Evolutionary conservation across 2,329 filamentous ascomycete species (phyloP), one percentile per base, ranked within the genome.

Genomic region (Pseudopithomyces maydicus): DNA sequence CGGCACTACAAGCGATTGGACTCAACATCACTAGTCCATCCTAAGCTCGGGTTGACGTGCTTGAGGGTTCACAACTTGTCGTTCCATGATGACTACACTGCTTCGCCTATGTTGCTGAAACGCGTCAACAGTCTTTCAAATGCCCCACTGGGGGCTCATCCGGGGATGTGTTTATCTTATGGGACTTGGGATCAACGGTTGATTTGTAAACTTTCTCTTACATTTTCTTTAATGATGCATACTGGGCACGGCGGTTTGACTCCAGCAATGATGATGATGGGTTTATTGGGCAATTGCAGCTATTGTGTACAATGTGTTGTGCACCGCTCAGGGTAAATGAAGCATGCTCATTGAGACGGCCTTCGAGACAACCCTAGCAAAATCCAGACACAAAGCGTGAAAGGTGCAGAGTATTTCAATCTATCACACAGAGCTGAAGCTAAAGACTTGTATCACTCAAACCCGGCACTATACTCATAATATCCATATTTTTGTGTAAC

Each of bases 1-100:
- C 70, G 2, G 72, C 73, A 29, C 57, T 75, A 19, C 53, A 59
- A 35, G 58, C 46, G 2, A 56, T 73, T 32, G 69, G 69, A 0
- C 65, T 74, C 3, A 72, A 73, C 17, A 22, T 67, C 22, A 70
- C 68, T 6, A 55, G 54, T 50, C 42, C 32, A 4, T 39, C 43
- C 3, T 54, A 54, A n/a, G 23, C 12, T 42, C 6, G 11, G 26
- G 5, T 29, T 8, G 26, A 29, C 26, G 26, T 29, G 26, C 26
- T 29, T 29, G 26, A 4, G n/a, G 4, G 4, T 29, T 29, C 26
- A 5, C 8, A 8, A 8, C 8, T 8, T 35, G 36, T 6, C 23
- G 10, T 8, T n/a, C 17, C 26, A 38, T 14, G 23, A 26, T n/a
- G 50, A 19, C 20, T 48, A 23, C 32, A 22, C 10, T 29, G 7